Conservation (phyloP, 1,284 basidiomycete genomes). For the Paramarasmius palmivorus region DNA sequence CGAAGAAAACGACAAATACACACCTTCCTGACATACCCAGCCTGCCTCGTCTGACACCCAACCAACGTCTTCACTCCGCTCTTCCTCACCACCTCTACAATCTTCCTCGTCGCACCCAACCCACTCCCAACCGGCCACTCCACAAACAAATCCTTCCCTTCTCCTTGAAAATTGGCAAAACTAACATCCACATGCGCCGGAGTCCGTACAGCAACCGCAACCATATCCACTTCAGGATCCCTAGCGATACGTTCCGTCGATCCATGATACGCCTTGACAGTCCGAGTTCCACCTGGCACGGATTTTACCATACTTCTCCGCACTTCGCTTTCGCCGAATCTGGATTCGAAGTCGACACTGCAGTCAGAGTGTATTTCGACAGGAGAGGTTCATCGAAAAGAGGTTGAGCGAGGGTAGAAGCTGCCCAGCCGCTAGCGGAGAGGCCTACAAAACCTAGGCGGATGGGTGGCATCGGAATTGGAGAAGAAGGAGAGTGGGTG, state of each 20-base stretch:
- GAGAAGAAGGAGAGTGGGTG: no score
- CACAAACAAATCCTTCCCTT: slow-evolving; percentile 37
- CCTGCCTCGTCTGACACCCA: slow-evolving; percentile 33
- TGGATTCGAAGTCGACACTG: slow-evolving; percentile 26
- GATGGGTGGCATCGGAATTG: slow-evolving; percentile 11
- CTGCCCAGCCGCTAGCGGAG: slow-evolving; percentile 1
- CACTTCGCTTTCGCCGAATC: slow-evolving; percentile 25
- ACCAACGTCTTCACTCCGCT: slow-evolving; percentile 32
- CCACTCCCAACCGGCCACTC: slow-evolving; percentile 37
- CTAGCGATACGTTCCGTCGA: slow-evolving; percentile 25
- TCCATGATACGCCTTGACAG: slow-evolving; percentile 32
- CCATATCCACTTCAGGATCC: slow-evolving; percentile 36
- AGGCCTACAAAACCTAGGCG: slow-evolving; percentile 5
- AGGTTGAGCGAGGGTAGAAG: not conserved
- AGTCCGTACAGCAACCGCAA: slow-evolving; percentile 33
- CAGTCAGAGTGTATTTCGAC: slow-evolving; percentile 23
- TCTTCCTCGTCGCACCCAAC: slow-evolving; percentile 28
- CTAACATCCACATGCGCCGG: slow-evolving; percentile 26
- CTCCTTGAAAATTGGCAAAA: slow-evolving; percentile 31
- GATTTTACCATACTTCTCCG: slow-evolving; percentile 26
- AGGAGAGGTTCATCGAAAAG: not conserved
- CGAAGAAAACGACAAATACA: not conserved
- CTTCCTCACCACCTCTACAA: slow-evolving; percentile 29
- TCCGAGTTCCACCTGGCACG: slow-evolving; percentile 8
- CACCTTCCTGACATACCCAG: slow-evolving; percentile 28